A percentile compares a stretch with the other conserved stretches of the same genome.
Conservation (phyloP, 768 basidiomycete species). For the Hygrocybe coccinea region DNA sequence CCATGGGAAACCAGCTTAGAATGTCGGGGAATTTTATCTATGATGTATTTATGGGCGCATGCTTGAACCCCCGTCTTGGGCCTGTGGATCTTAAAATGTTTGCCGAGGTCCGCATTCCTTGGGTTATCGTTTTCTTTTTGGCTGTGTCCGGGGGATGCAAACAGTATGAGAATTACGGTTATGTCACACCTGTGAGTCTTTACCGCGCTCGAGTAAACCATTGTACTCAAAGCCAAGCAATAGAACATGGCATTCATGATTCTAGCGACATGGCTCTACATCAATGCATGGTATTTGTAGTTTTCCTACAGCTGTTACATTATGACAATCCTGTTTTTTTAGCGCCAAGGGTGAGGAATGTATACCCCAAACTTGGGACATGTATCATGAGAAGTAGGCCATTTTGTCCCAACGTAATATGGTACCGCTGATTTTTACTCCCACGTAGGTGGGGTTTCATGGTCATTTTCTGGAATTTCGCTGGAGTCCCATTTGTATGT, state of each 20-base stretch:
- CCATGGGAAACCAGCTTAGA: conserved; percentile 74
- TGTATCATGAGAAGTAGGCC: conserved; percentile 94
- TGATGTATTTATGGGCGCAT: conserved; percentile 95
- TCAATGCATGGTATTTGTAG: conserved; percentile 78
- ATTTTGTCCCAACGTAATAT: conserved; percentile 2
- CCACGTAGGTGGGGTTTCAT: conserved; percentile 79
- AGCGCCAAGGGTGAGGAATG: conserved; percentile 92
- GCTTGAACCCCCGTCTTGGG: conserved; percentile 89
- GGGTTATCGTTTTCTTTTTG: conserved; percentile 93
- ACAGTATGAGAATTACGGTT: conserved; percentile 89
- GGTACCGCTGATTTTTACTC: neutral
- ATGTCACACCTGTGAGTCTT: conserved; percentile 79
- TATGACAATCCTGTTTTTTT: conserved; percentile 5
- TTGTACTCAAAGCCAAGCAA: neutral
- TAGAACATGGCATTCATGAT: conserved; percentile 98
- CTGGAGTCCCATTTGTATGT: conserved; percentile 86
- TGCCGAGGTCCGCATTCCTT: conserved; percentile 94
- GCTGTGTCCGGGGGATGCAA: conserved; percentile 90
- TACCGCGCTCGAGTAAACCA: neutral
- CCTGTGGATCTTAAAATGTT: conserved; percentile 97
- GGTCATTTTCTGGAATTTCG: conserved; percentile 97
- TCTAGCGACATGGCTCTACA: conserved; percentile 90
- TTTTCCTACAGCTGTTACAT: neutral
- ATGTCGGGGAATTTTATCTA: conserved; percentile 96
- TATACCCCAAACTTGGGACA: conserved; percentile 97